Conservation (phyloP, 306 rosid genomes). For the Rubus idaeus region DNA sequence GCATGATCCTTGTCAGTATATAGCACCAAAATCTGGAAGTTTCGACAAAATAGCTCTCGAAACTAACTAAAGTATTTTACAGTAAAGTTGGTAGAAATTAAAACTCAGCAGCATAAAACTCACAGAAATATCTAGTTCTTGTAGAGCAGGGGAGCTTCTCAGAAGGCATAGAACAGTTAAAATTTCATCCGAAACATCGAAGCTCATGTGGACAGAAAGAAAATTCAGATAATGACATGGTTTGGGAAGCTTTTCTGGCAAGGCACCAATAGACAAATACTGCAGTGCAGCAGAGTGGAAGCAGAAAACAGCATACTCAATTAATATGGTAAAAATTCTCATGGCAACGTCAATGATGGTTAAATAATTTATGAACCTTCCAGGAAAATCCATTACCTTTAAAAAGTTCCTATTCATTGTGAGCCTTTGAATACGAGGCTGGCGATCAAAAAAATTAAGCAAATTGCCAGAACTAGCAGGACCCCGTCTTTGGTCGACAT, state of each 20-base stretch:
- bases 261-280: conserved; percentile 44
- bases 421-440: conserved; percentile 39
- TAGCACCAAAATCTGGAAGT: background rate
- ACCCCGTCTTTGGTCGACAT: conserved; percentile 22
- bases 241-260: conserved; percentile 43
- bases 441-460: conserved; percentile 38
- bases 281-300: conserved; percentile 38
- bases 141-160: conserved; percentile 57
- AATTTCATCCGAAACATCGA: conserved; percentile 43
- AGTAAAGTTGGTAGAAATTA: background rate
- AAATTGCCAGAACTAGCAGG: conserved; percentile 34
- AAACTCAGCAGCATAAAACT: conserved; percentile 2
- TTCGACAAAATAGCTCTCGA: background rate
- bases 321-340: background rate
- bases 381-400: conserved; percentile 32
- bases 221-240: too few relatives aligned
- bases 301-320: background rate
- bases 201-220: conserved; percentile 48
- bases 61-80: background rate
- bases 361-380: background rate
- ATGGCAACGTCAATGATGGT: background rate
- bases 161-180: conserved; percentile 48
- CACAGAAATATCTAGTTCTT: conserved; percentile 48
- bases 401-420: conserved; percentile 42
- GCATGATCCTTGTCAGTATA: conserved; percentile 2